These are phyloP conservation scores for Amanita jacksonii DNA, from an alignment of 768 basidiomycete genomes.

Conservation along the genomic window DNA sequence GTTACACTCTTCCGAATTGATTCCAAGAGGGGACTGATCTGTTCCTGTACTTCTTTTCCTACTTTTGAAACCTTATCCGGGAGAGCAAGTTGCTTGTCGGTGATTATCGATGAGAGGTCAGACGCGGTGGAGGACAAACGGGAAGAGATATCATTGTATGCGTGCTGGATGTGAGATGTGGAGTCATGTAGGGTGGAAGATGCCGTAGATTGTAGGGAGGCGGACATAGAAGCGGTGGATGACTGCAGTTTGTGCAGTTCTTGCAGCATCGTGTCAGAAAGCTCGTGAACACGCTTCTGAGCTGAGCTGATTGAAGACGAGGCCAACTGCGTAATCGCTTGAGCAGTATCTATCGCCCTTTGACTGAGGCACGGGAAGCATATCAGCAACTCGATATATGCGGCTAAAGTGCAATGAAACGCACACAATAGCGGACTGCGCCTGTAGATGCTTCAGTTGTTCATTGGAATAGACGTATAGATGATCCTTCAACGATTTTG, in stretches of 20 bases:
- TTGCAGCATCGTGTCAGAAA: constrained; percentile 56
- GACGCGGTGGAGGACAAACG: constrained; percentile 36
- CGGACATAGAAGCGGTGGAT: constrained; percentile 41
- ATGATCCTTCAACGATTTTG: constrained; percentile 53
- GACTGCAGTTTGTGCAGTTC: constrained; percentile 61
- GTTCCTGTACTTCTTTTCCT: constrained; percentile 46
- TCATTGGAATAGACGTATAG: constrained; percentile 58
- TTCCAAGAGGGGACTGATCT: constrained; percentile 54
- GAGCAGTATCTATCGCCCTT: constrained; percentile 59
- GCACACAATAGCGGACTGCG: constrained; percentile 56
- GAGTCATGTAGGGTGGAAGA: constrained; percentile 22
- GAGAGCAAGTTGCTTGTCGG: constrained; percentile 42
- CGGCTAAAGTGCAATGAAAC: constrained; percentile 16
- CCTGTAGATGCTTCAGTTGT: constrained; percentile 61
- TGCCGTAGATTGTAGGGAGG: constrained; percentile 27
- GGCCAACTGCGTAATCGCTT: constrained; percentile 50
- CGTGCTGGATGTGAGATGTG: constrained; percentile 35
- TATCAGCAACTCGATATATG: constrained; percentile 7
- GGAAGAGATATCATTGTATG: constrained; percentile 41
- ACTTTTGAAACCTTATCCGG: constrained; percentile 55
- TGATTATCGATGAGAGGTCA: constrained; percentile 46
- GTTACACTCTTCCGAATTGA: constrained; percentile 32
- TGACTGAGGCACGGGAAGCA: constrained; percentile 36
- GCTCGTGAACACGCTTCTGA: constrained; percentile 44
- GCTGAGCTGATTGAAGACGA: constrained; percentile 46